Evolutionary conservation across 352 stramenopile species (phyloP).

Genomic region (Phytophthora europaea): DNA sequence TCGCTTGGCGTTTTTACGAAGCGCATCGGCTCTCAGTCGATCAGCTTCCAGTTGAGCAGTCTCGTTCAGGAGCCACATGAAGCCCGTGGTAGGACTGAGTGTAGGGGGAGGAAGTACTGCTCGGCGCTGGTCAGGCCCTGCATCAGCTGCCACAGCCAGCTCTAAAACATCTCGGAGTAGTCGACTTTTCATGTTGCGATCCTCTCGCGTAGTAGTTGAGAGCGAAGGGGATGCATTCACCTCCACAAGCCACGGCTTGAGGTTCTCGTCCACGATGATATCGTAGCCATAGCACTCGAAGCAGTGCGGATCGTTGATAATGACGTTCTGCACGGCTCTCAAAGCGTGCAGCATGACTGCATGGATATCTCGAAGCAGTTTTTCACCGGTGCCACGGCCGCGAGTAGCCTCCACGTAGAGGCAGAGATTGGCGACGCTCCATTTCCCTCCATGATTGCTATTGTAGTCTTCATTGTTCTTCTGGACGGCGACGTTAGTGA

Average conservation of each 20-base stretch:
- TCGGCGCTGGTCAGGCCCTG: constrained; percentile 54
- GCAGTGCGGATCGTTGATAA: constrained; percentile 95
- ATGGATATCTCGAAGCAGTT: constrained; percentile 75
- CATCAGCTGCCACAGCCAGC: constrained; percentile 62
- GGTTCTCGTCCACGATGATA: constrained; percentile 93
- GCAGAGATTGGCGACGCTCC: constrained; percentile 88
- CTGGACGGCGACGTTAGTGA: constrained; percentile 93
- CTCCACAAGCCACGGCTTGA: constrained; percentile 95
- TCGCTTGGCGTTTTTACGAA: constrained; percentile 58
- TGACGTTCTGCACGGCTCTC: constrained; percentile 90
- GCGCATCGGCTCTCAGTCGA: constrained; percentile 49
- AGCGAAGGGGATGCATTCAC: constrained; percentile 86
- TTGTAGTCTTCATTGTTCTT: constrained; percentile 95
- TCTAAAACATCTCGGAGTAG: constrained; percentile 80
- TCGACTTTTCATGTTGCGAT: constrained; percentile 85
- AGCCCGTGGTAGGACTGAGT: constrained; percentile 70
- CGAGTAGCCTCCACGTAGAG: constrained; percentile 87
- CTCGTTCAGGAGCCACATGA: constrained; percentile 82
- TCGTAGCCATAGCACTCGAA: constrained; percentile 97
- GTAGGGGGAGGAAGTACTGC: constrained; percentile 45
- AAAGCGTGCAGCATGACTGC: constrained; percentile 90
- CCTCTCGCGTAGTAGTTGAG: constrained; percentile 72
- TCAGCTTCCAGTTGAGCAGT: constrained; percentile 63
- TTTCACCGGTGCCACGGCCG: constrained; percentile 60
- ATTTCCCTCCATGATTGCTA: constrained; percentile 91